phyloP scores from a whole-genome alignment of 345 rosid genomes.

The Mercurialis annua region DNA sequence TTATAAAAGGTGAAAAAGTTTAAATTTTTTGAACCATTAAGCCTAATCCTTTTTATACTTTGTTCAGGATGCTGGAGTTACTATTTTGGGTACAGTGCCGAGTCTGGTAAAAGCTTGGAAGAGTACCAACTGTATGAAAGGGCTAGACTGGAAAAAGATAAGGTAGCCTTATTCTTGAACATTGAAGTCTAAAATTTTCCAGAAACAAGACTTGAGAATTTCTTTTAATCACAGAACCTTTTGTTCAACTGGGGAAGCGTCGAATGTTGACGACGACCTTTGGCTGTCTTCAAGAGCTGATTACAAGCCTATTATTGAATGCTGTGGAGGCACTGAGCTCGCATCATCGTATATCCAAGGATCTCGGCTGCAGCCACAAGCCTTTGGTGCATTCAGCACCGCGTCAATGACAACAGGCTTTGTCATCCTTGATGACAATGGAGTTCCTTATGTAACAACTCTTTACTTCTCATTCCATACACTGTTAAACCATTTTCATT shows the following conservation, averaged over 20 bases:
- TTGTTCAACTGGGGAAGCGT: slow-evolving; percentile 76
- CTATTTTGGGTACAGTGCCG: slow-evolving; percentile 82
- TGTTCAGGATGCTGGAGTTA: slow-evolving; percentile 83
- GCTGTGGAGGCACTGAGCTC: slow-evolving; percentile 91
- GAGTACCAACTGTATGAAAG: slow-evolving; percentile 61
- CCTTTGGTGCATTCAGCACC: slow-evolving; percentile 81
- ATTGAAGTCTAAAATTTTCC: slow-evolving; percentile 1
- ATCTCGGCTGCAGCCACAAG: slow-evolving; percentile 71
- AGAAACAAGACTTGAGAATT: not conserved
- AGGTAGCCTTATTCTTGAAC: slow-evolving; percentile 35
- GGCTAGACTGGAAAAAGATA: slow-evolving; percentile 73
- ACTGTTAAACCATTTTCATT: not conserved
- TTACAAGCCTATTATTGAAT: slow-evolving; percentile 70
- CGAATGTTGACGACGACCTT: slow-evolving; percentile 82
- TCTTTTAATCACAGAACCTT: slow-evolving; percentile 49
- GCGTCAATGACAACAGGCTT: slow-evolving; percentile 69
- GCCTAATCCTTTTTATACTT: too few species aligned
- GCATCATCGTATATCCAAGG: slow-evolving; percentile 76
- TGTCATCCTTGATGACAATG: slow-evolving; percentile 71
- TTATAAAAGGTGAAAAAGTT: too few species aligned
- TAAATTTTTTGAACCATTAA: too few species aligned
- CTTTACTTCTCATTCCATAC: not conserved
- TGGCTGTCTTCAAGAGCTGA: slow-evolving; percentile 88
- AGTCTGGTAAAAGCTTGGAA: slow-evolving; percentile 88
- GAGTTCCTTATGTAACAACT: slow-evolving; percentile 52